A percentile compares a stretch with the other conserved stretches of the same genome.
These are phyloP conservation scores for Entomortierella parvispora DNA, from an alignment of 192 early-diverging fungal genomes.

Conservation along the genomic window DNA sequence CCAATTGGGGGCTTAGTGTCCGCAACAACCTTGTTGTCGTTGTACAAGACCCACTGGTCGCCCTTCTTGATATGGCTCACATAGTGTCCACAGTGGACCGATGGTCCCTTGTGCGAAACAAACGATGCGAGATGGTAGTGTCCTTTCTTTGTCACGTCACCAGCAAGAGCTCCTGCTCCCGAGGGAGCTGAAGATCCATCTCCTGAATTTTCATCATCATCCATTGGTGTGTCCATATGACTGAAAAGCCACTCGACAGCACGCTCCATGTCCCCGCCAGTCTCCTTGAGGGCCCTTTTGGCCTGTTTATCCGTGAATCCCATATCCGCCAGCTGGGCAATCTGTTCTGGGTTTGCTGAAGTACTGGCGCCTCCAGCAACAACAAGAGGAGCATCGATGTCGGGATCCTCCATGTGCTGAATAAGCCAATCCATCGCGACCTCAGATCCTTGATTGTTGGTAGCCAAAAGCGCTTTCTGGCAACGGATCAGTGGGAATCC, in stretches of 20 bases:
- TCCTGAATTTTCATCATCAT: slow-evolving; percentile 46
- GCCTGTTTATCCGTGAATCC: slow-evolving; percentile 87
- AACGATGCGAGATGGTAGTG: slow-evolving; percentile 80
- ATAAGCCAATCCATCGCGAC: slow-evolving; percentile 95
- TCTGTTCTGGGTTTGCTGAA: slow-evolving; percentile 45
- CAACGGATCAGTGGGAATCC: slow-evolving; percentile 91
- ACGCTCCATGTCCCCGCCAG: slow-evolving; percentile 85
- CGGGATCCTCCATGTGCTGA: slow-evolving; percentile 97
- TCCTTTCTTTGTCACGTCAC: slow-evolving; percentile 57
- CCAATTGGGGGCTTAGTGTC: slow-evolving; percentile 70
- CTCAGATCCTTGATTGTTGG: slow-evolving; percentile 84
- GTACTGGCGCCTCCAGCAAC: slow-evolving; percentile 7
- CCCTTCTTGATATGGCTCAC: slow-evolving; percentile 86
- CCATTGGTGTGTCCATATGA: slow-evolving; percentile 76
- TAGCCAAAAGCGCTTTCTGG: slow-evolving; percentile 82
- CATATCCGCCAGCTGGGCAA: slow-evolving; percentile 88
- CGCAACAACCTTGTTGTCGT: slow-evolving; percentile 94
- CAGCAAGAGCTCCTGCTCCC: slow-evolving; percentile 28
- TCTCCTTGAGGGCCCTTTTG: slow-evolving; percentile 82
- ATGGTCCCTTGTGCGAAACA: slow-evolving; percentile 96
- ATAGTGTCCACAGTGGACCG: slow-evolving; percentile 97
- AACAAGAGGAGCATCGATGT: slow-evolving; percentile 79
- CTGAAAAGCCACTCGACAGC: slow-evolving; percentile 97
- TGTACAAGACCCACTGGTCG: slow-evolving; percentile 88
- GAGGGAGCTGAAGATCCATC: slow-evolving; percentile 2